Evolutionary conservation across 2,329 filamentous ascomycete genomes (phyloP).

Genomic region (Monosporascus sp.): DNA sequence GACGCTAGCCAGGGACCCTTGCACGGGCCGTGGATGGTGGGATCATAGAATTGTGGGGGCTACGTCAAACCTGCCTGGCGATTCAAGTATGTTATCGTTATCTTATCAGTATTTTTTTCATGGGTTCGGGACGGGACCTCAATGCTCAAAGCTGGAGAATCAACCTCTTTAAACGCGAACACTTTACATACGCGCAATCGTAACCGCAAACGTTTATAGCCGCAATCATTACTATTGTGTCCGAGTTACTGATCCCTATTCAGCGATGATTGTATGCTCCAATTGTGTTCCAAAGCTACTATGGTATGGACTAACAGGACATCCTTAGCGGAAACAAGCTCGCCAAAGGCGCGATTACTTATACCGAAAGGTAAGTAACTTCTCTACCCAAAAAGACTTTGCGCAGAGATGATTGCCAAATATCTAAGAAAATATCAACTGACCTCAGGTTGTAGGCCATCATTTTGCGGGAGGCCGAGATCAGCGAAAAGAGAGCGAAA

Average conservation of each 20-base stretch:
- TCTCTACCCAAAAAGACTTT: no score
- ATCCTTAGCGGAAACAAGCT: slow-evolving; percentile 60
- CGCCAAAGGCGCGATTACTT: slow-evolving; percentile 82
- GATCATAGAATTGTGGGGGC: neutral
- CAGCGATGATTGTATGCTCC: slow-evolving; percentile 17
- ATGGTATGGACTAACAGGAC: slow-evolving; percentile 8
- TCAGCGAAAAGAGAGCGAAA: slow-evolving; percentile 84
- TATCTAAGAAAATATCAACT: neutral
- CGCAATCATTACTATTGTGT: no score
- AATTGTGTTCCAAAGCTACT: neutral
- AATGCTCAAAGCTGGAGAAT: no score
- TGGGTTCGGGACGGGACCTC: no score
- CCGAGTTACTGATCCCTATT: neutral
- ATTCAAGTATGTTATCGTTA: neutral
- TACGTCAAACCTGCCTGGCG: neutral
- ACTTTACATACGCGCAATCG: no score
- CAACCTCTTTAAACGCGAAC: no score
- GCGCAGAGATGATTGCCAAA: neutral
- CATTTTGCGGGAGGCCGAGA: slow-evolving; percentile 84
- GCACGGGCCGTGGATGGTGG: neutral
- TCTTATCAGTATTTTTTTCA: neutral
- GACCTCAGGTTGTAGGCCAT: slow-evolving; percentile 49
- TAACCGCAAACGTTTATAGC: no score
- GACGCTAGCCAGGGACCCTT: neutral
- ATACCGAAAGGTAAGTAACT: slow-evolving; percentile 57